phyloP scores from a whole-genome alignment of 345 rosid genomes.

The Camelina neglecta region DNA sequence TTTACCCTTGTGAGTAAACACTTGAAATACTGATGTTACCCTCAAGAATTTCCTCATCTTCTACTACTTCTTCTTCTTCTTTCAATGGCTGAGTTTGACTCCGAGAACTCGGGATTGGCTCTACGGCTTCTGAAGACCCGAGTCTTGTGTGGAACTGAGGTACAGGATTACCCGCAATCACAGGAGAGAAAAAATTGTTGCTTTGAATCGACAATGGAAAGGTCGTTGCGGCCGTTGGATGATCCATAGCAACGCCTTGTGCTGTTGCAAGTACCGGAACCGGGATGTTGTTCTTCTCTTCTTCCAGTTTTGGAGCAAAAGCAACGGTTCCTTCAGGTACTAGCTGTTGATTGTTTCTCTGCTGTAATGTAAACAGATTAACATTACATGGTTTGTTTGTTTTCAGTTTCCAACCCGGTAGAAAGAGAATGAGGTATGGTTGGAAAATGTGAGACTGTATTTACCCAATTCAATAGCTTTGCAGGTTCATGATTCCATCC shows the following conservation, averaged over 20 bases:
- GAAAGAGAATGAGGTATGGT: not conserved
- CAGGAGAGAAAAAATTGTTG: conserved; percentile 52
- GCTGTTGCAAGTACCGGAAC: conserved; percentile 47
- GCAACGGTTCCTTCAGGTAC: conserved; percentile 53
- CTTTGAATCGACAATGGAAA: conserved; percentile 68
- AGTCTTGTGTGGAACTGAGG: conserved; percentile 51
- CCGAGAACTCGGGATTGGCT: conserved; percentile 44
- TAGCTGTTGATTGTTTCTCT: conserved; percentile 59
- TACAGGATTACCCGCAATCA: conserved; percentile 44
- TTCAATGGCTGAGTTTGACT: conserved; percentile 46
- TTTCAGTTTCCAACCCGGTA: not conserved
- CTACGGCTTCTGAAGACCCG: conserved; percentile 41
- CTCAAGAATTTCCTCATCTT: conserved; percentile 61
- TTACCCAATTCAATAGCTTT: conserved; percentile 78
- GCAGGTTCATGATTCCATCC: conserved; percentile 80
- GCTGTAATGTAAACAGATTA: conserved; percentile 21
- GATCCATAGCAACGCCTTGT: conserved; percentile 50
- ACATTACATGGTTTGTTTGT: conserved; percentile 9
- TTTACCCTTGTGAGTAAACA: conserved; percentile 86
- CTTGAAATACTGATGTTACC: conserved; percentile 90
- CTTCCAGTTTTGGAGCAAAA: conserved; percentile 60
- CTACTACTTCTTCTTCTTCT: conserved; percentile 53
- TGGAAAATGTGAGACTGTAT: conserved; percentile 14
- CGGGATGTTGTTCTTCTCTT: conserved; percentile 49
- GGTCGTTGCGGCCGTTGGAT: conserved; percentile 39